Evolutionary conservation across 2,329 filamentous ascomycete species (phyloP), one percentile per base, ranked within the genome.

Genomic region (Geoglossum cookeanum): DNA sequence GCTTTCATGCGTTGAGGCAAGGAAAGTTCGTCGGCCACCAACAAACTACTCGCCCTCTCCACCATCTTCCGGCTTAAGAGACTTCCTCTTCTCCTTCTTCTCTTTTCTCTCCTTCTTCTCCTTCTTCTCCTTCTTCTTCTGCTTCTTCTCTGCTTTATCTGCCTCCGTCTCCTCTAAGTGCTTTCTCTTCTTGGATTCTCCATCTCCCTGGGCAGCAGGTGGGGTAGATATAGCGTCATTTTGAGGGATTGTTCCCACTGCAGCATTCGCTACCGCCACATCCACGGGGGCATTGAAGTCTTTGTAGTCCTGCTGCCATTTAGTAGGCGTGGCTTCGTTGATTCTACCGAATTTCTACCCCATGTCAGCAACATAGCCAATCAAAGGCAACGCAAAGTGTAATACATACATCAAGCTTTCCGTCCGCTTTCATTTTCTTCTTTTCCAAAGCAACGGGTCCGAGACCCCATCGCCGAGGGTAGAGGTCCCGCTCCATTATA

Each of bases 401-500:
- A 42, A 11, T 11, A 69, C 77, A 69, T 68, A 80, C 77, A 77
- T 98, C 92, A 60, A 98, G 84, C 75, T 96, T 95, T 71, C 92
- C 92, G 64, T 88, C 86, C 56, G 90, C 87, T 82, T 97, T 97
- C 77, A 98, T 83, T 81, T 97, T 96, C 85, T 98, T 98, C 83
- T 98, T 98, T 79, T 97, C 89, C 54, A 85, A 74, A 55, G 92
- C 92, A 60, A 91, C 84, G 56, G 92, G 91, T 61, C 92, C 92
- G 68, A 97, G 81, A 63, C 92, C 92, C 92, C 92, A 98, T 77
- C 91, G 79, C 70, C 89, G 81, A 62, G 92, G 92, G 79, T 98
- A 98, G 59, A 97, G 78, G 70, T 97, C 92, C 66, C 92, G 87
- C 78, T 98, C 92, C 92, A 98, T 98, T 72, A 98, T 98, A 73